Percentiles rank a stretch among this genome's conserved stretches.
Evolutionary conservation across 495 filamentous ascomycete species (phyloP).

Genomic region (Penicillium antarcticum): DNA sequence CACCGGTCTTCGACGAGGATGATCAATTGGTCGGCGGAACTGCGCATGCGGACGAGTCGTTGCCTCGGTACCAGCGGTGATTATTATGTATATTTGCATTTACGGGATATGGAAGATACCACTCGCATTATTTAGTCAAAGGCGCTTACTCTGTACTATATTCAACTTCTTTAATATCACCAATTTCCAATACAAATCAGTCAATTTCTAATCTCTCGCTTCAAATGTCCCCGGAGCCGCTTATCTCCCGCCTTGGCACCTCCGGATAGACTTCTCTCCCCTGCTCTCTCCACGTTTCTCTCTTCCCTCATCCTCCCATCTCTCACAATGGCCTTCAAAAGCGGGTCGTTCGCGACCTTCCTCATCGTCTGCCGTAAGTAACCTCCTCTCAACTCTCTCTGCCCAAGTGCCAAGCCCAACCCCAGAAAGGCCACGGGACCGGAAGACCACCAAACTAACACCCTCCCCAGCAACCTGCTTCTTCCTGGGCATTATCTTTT

Average conservation of each 20-base stretch:
- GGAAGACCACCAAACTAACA: slow-evolving; percentile 10
- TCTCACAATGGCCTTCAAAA: slow-evolving; percentile 35
- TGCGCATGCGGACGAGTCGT: slow-evolving; percentile 43
- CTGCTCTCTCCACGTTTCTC: slow-evolving; percentile 9
- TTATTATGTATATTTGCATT: slow-evolving; percentile 24
- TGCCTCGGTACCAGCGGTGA: slow-evolving; percentile 48
- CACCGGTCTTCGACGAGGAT: slow-evolving; percentile 65
- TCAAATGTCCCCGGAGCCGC: not conserved
- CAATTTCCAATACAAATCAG: not conserved
- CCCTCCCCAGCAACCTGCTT: slow-evolving; percentile 72
- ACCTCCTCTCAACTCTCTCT: not conserved
- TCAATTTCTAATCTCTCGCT: slow-evolving; percentile 13
- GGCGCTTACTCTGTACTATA: slow-evolving; percentile 21
- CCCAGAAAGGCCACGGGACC: slow-evolving; percentile 3
- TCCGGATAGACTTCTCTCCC: slow-evolving; percentile 19
- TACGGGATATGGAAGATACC: slow-evolving; percentile 29
- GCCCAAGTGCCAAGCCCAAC: slow-evolving; percentile 1
- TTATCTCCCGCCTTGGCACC: slow-evolving; percentile 17
- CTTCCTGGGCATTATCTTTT: slow-evolving; percentile 98
- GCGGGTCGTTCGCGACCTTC: slow-evolving; percentile 80
- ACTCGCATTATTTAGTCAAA: slow-evolving; percentile 25
- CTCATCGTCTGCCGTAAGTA: slow-evolving; percentile 89
- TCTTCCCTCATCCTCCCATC: slow-evolving; percentile 5
- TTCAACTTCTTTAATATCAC: not conserved
- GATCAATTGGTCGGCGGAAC: slow-evolving; percentile 40